Evolutionary conservation across 2,329 filamentous ascomycete genomes (phyloP), one percentile per base, ranked within the genome.

Genomic region (Ophiocordyceps sinensis): DNA sequence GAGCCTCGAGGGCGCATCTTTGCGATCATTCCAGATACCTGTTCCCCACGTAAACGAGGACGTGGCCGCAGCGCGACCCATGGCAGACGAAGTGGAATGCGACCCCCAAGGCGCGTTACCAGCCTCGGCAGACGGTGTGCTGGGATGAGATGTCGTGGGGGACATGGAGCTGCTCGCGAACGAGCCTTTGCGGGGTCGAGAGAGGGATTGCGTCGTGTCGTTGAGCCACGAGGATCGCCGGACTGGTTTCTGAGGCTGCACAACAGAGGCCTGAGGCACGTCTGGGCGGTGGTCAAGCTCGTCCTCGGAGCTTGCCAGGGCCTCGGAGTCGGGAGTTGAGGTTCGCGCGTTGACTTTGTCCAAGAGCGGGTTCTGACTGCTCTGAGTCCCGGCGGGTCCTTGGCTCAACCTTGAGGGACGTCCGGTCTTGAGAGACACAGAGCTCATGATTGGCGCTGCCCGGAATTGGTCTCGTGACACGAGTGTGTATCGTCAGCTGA

Each of bases 311-410:
- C 89, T 96, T 40, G 83, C 87, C 44, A 96, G 67, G 40, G 85
- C 89, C 58, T 96, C 89, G 4, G 88, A 95, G 57, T 96, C 91
- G 19, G 89, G 89, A 1, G 89, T 95, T 8, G 86, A 87, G 41
- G 84, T 82, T 51, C 88, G 77, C 42, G 79, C 73, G 53, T 84
- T 82, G 39, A 82, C 70, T 58, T 87, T 91, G 39, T 89, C 85
- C 29, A 85, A 69, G 38, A 85, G 64, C 32, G 80, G 66, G 32
- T 77, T 76, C 44, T 82, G 77, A 51, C 69, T 81, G 51, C 63
- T 76, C 19, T 75, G 66, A 41, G 71, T 59, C 47, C 67, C 59
- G 45, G 62, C 50, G 49, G 68, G 52, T 43, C 62, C 61, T 53
- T 67, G 65, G 53, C 64, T 71, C 45, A 67, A 61, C 62, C 75